phyloP scores from a whole-genome alignment of 495 filamentous ascomycete genomes.

The Baudoinia panamericana region DNA sequence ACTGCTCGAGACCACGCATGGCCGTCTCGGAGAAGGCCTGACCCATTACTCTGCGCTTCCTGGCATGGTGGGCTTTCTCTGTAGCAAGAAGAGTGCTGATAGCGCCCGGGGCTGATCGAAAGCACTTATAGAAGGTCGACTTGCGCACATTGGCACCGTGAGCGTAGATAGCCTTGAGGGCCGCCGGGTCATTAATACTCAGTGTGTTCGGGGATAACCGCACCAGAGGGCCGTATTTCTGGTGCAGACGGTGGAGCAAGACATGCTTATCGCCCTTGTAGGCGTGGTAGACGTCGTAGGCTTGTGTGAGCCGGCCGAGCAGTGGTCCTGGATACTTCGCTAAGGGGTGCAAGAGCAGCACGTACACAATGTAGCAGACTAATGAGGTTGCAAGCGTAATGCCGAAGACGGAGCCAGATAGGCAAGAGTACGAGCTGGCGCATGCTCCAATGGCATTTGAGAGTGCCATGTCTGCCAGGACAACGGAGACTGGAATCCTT shows the following conservation, averaged over 20 bases:
- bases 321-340: constrained; percentile 55
- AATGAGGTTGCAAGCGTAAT: too few species aligned
- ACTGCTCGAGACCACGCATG: constrained; percentile 25
- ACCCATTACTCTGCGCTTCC: constrained; percentile 49
- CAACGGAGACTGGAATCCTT: too few species aligned
- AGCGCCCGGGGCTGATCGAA: constrained; percentile 40
- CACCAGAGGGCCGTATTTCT: constrained; percentile 32
- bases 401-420: too few species aligned
- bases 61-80: constrained; percentile 45
- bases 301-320: constrained; percentile 43
- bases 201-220: constrained; percentile 50
- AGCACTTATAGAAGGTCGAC: constrained; percentile 50
- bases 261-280: constrained; percentile 48
- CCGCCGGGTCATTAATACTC: constrained; percentile 43
- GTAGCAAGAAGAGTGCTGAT: constrained; percentile 48
- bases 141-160: constrained; percentile 49
- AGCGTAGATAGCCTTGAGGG: constrained; percentile 49
- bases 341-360: constrained; percentile 48
- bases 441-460: too few species aligned
- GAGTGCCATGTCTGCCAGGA: too few species aligned
- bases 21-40: constrained; percentile 44
- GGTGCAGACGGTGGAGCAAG: constrained; percentile 33
- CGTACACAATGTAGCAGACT: constrained; percentile 32
- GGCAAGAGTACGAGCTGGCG: too few species aligned
- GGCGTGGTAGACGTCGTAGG: constrained; percentile 44